Evolutionary conservation across 805 yeast genomes (phyloP).

Genomic region (Candida loeiensis): DNA sequence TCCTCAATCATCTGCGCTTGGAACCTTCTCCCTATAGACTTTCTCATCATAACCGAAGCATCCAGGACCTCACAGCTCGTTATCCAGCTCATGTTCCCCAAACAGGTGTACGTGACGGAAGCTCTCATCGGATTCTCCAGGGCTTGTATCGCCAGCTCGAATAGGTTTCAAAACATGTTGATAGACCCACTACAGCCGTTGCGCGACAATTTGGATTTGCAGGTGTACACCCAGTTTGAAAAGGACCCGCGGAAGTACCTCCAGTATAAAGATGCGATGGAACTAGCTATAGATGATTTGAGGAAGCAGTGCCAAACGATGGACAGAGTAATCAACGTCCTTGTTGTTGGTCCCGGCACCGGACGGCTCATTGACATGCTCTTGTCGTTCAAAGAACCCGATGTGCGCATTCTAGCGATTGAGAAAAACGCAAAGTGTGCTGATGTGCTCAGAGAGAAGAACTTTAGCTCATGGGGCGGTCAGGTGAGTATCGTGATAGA

Average conservation of each 20-base stretch:
- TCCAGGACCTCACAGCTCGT: not conserved
- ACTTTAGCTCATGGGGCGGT: conserved; percentile 50
- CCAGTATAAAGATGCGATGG: conserved; percentile 62
- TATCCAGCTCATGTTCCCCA: conserved; percentile 1
- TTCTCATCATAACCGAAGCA: not conserved
- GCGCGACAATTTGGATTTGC: conserved; percentile 49
- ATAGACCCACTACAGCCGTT: conserved; percentile 73
- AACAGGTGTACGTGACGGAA: not conserved
- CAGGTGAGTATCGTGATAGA: conserved; percentile 48
- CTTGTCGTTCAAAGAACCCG: conserved; percentile 14
- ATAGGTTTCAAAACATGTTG: conserved; percentile 10
- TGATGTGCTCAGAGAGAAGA: conserved; percentile 46
- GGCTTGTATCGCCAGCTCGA: not conserved
- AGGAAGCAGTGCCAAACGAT: no score
- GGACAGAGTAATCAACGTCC: conserved; percentile 35
- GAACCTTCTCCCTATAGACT: not conserved
- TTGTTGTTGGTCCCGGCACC: conserved; percentile 83
- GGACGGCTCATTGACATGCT: conserved; percentile 68
- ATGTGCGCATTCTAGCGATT: conserved; percentile 42
- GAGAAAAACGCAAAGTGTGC: conserved; percentile 71
- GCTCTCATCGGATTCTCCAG: not conserved
- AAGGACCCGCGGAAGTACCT: conserved; percentile 66
- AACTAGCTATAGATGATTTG: conserved; percentile 43
- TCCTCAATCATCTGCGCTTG: not conserved
- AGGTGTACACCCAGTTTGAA: conserved; percentile 68